These are phyloP conservation scores for Trapa bicornis DNA, from an alignment of 345 rosid species.

Conservation along the genomic window DNA sequence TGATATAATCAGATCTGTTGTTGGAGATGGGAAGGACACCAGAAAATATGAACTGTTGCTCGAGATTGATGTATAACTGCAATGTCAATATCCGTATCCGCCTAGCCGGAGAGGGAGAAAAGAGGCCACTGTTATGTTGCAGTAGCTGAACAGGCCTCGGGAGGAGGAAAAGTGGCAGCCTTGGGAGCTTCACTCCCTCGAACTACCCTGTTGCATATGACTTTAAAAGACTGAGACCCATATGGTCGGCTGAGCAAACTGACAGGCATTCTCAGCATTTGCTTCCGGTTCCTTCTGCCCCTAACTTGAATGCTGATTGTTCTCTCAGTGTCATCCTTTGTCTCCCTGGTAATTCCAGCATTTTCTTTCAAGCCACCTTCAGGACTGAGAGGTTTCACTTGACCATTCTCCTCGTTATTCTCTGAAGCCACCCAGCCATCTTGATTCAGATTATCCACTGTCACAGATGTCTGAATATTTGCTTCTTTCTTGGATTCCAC, in stretches of 20 bases:
- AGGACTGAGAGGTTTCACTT: conserved; percentile 8
- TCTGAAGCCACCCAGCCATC: conserved; percentile 15
- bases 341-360: conserved; percentile 24
- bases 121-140: conserved; percentile 18
- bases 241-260: conserved; percentile 83
- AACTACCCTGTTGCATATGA: conserved; percentile 59
- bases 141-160: conserved; percentile 29
- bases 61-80: background rate
- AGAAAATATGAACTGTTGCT: background rate
- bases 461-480: conserved; percentile 24
- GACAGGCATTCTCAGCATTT: conserved; percentile 81
- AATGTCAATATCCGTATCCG: conserved; percentile 2
- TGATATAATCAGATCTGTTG: background rate
- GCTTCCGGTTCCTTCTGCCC: conserved; percentile 81
- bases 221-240: conserved; percentile 81
- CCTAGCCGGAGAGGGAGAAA: conserved; percentile 3
- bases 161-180: conserved; percentile 21
- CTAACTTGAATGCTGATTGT: conserved; percentile 83
- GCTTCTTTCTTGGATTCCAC: conserved; percentile 30
- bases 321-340: conserved; percentile 45
- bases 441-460: conserved; percentile 20
- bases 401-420: conserved; percentile 29
- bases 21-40: background rate
- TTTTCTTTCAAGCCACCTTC: conserved; percentile 19
- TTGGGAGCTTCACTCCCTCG: conserved; percentile 69